phyloP scores from a whole-genome alignment of 192 early-diverging fungal genomes.

The Thamnidium elegans region DNA sequence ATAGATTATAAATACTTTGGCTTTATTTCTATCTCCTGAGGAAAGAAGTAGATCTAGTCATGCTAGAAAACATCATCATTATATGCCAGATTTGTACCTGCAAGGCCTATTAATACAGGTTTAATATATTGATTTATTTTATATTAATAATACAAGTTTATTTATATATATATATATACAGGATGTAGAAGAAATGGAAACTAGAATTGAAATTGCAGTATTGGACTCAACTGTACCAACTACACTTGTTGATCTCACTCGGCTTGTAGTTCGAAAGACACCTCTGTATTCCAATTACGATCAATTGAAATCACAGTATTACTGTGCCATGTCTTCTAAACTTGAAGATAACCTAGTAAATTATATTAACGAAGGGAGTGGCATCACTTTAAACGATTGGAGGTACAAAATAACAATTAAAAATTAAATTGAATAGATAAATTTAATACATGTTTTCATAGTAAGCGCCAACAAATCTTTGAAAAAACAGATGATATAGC shows the following conservation, averaged over 20 bases:
- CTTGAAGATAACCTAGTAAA: conserved; percentile 26
- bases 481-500: conserved; percentile 37
- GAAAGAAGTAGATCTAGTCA: conserved; percentile 52
- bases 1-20: conserved; percentile 53
- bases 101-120: conserved; percentile 47
- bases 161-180: background rate
- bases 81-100: conserved; percentile 46
- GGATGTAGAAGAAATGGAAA: conserved; percentile 32
- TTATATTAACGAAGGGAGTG: conserved; percentile 29
- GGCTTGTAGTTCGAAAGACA: conserved; percentile 44
- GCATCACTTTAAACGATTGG: conserved; percentile 20
- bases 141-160: conserved; percentile 16
- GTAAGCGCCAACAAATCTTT: conserved; percentile 40
- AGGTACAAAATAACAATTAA: background rate
- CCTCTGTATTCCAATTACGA: conserved; percentile 41
- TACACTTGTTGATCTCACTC: conserved; percentile 45
- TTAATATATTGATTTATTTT: background rate
- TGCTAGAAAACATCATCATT: conserved; percentile 50
- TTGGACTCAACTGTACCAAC: conserved; percentile 48
- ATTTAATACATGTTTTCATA: background rate
- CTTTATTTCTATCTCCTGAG: conserved; percentile 44
- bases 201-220: conserved; percentile 36
- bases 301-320: conserved; percentile 24
- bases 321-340: conserved; percentile 19
- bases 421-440: background rate